phyloP scores from a whole-genome alignment of 1,284 basidiomycete genomes.

The Ceratorhiza oryzae-sativae region DNA sequence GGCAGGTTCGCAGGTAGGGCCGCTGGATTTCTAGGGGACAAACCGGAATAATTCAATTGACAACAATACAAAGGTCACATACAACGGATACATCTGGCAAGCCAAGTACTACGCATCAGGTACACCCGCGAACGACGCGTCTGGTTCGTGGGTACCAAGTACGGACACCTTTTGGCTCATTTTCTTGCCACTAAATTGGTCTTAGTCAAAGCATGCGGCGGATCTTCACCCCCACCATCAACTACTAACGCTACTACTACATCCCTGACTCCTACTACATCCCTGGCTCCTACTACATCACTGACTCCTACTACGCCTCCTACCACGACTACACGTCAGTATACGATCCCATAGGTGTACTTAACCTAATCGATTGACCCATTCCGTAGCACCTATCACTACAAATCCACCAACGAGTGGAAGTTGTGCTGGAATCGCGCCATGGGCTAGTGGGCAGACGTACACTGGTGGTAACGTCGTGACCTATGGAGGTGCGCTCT shows the following conservation, averaged over 20 bases:
- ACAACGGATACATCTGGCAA: slow-evolving; percentile 68
- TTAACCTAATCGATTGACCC: not conserved
- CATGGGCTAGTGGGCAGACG: slow-evolving; percentile 59
- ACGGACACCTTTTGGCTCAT: slow-evolving; percentile 46
- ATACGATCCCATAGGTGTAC: not conserved
- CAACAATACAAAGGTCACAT: slow-evolving; percentile 35
- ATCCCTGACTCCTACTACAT: slow-evolving; percentile 12
- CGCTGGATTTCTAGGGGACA: not conserved
- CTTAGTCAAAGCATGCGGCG: slow-evolving; percentile 64
- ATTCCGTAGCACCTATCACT: slow-evolving; percentile 41
- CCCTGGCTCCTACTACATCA: slow-evolving; percentile 9
- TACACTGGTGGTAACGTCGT: slow-evolving; percentile 62
- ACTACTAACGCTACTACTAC: slow-evolving; percentile 31
- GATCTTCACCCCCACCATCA: slow-evolving; percentile 44
- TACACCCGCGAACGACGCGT: slow-evolving; percentile 59
- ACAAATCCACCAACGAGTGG: slow-evolving; percentile 49
- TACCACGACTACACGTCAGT: slow-evolving; percentile 34
- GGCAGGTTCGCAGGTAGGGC: slow-evolving; percentile 54
- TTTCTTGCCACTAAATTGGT: not conserved
- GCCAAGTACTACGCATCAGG: slow-evolving; percentile 56
- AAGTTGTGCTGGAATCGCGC: slow-evolving; percentile 58
- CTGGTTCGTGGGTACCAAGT: slow-evolving; percentile 71
- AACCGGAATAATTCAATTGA: not conserved
- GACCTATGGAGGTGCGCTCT: slow-evolving; percentile 44
- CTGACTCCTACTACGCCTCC: slow-evolving; percentile 38